Conservation (phyloP, 2,329 filamentous ascomycete genomes). For the Colletotrichum sp. region DNA sequence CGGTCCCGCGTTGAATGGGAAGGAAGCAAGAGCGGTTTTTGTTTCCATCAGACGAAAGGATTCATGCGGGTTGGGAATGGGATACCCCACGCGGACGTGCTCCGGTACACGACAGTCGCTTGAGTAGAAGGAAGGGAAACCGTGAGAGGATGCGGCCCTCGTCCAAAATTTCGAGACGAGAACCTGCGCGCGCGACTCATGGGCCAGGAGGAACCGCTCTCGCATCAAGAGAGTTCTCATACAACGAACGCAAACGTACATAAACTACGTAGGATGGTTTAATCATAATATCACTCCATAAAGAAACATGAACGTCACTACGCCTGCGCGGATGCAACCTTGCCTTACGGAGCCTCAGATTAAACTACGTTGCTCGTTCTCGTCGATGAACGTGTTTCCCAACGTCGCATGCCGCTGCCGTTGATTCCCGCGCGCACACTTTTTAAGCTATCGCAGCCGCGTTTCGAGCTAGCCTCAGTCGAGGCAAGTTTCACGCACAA, state of each 20-base stretch:
- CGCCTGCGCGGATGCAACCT: background rate
- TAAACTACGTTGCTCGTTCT: background rate
- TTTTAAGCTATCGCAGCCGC: background rate
- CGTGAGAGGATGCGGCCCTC: background rate
- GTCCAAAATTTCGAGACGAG: background rate
- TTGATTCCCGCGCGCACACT: background rate
- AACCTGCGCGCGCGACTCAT: background rate
- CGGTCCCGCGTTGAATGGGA: background rate
- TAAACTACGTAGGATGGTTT: background rate
- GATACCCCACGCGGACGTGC: background rate
- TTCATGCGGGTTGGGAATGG: background rate
- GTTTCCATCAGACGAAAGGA: background rate
- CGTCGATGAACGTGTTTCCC: background rate
- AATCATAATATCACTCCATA: background rate
- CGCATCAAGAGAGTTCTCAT: background rate
- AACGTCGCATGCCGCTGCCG: background rate
- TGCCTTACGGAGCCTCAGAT: background rate
- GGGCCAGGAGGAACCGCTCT: background rate
- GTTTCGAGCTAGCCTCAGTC: slow-evolving; percentile 15
- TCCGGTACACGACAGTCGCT: background rate
- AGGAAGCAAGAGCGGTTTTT: background rate
- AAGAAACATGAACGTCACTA: background rate
- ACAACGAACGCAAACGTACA: background rate
- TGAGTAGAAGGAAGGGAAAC: background rate
- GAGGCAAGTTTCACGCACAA: slow-evolving; percentile 9